Base-by-base conservation (phyloP, 768 basidiomycete genomes). In the Termitomyces sp. region DNA sequence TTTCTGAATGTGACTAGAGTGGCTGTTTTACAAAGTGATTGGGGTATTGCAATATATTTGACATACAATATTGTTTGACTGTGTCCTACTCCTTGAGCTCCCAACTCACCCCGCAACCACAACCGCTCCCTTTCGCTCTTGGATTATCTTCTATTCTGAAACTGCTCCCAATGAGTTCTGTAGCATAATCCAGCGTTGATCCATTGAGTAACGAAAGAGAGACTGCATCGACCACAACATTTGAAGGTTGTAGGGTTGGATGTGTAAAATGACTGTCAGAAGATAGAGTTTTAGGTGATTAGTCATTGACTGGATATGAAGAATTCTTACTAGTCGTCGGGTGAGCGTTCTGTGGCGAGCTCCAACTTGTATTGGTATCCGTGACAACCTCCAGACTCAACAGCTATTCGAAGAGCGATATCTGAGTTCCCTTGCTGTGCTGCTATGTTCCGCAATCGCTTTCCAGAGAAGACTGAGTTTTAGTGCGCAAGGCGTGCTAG, bases 51-150 rank as follows among this genome's bases (percentile, higher is more conserved):
- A 53, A 57, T 50, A 57, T 38, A 23, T 10, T 15, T 28, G 30
- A 54, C 21, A 37, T 50, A 35, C 26, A 52, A 26, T 52, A 30
- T 51, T 31, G 50, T 35, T 11, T 11, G 15, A 40, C 1, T 17
- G 48, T 28, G 0, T 35, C 41, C 60, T 63, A 75, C 46, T 73
- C 72, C 66, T 91, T 91, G 55, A 92, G 75, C 67, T 95, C 94
- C 94, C 93, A 97, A 66, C 93, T 95, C 21, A 98, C 86, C 15
- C 96, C 96, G 65, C 96, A 99, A 1, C 96, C 95, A 60, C 96
- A 98, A 0, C 91, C 91, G 45, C 81, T 83, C 1, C 92, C 92
- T 62, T 92, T 87, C 0, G 95, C 89, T 69, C 92, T 91, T 0
- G 96, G 96, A 63, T 98, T 99, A 23, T 88, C 83, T 9, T 80